phyloP scores from a whole-genome alignment of 306 rosid genomes.

The Quercus robur region DNA sequence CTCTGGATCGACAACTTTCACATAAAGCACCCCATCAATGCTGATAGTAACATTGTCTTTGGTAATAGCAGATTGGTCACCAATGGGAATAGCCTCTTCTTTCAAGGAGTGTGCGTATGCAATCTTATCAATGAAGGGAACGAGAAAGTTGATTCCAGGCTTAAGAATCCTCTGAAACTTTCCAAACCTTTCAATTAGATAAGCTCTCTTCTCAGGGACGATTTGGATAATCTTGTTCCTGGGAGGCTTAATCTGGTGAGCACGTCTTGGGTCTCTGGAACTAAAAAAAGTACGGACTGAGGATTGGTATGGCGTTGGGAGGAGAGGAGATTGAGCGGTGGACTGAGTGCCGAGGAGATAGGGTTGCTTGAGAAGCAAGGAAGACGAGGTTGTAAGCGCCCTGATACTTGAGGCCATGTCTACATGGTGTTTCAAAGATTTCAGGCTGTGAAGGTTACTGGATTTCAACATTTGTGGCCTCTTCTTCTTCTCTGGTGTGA shows the following conservation, averaged over 20 bases:
- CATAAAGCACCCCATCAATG: conserved; percentile 87
- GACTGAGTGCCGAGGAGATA: conserved; percentile 9
- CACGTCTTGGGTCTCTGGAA: conserved; percentile 22
- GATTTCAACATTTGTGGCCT: no score
- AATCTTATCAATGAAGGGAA: conserved; percentile 75
- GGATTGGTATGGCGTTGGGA: conserved; percentile 35
- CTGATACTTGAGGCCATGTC: no score
- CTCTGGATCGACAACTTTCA: conserved; percentile 91
- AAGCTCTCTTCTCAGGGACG: conserved; percentile 92
- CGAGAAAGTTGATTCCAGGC: conserved; percentile 78
- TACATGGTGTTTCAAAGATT: no score
- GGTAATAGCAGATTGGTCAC: conserved; percentile 83
- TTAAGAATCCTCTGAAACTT: conserved; percentile 68
- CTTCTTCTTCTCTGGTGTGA: no score
- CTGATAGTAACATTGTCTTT: conserved; percentile 80
- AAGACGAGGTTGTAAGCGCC: conserved; percentile 2
- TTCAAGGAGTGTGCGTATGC: conserved; percentile 86
- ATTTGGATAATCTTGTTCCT: conserved; percentile 84
- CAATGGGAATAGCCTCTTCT: conserved; percentile 79
- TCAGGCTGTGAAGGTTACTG: no score
- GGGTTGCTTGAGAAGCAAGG: conserved; percentile 16
- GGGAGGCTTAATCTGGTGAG: conserved; percentile 65
- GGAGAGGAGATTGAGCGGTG: background rate
- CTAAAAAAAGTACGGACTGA: conserved; percentile 43
- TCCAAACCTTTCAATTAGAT: conserved; percentile 79